Evolutionary conservation across 2,329 filamentous ascomycete species (phyloP).

Genomic region (Calonectria ilicicola): DNA sequence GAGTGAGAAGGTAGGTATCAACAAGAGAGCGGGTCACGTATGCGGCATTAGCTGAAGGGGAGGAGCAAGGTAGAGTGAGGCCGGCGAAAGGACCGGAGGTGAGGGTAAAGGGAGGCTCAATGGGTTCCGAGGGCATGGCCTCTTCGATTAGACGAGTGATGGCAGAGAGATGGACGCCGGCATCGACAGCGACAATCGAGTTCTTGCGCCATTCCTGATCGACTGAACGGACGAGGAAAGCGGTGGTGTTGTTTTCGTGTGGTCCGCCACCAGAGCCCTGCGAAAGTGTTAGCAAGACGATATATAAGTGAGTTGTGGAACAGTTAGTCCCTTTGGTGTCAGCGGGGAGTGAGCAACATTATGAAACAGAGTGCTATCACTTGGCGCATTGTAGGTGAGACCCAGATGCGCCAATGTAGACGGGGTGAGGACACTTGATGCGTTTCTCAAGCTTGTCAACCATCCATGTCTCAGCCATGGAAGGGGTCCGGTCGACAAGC

Average conservation of each 20-base stretch:
- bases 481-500: not conserved
- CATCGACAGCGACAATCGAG: constrained; percentile 92
- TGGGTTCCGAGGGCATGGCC: constrained; percentile 54
- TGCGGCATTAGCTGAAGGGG: constrained; percentile 81
- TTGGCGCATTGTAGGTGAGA: not conserved
- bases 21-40: constrained; percentile 84
- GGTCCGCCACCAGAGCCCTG: constrained; percentile 93
- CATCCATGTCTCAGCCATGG: not conserved
- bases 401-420: not conserved
- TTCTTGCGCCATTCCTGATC: constrained; percentile 83
- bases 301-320: not conserved
- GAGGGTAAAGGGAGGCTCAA: constrained; percentile 63
- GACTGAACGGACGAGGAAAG: constrained; percentile 87
- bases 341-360: not conserved
- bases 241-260: constrained; percentile 88
- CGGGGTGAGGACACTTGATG: not conserved
- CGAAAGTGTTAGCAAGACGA: constrained; percentile 24
- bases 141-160: constrained; percentile 83
- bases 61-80: constrained; percentile 75
- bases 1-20: constrained; percentile 91
- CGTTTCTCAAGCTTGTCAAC: not conserved
- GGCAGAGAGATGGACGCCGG: constrained; percentile 87
- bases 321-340: not conserved
- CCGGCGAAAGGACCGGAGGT: constrained; percentile 83
- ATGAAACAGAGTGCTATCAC: not conserved